phyloP scores from a whole-genome alignment of 495 filamentous ascomycete genomes.

The Platismatia glauca region DNA sequence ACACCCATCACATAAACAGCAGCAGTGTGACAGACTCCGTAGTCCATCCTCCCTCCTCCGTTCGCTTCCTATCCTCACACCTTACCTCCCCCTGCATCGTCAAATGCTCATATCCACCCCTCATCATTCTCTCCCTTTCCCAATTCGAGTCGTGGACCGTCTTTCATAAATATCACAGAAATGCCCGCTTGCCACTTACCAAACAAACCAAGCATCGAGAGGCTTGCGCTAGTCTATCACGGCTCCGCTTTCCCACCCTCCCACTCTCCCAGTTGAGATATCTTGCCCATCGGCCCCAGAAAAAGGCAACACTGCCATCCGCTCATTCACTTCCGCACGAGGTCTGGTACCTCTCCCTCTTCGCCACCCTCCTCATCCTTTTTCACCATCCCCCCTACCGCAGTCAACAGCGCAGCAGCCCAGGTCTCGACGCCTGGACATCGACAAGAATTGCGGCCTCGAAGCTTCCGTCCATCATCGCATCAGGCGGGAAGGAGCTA shows the following conservation, averaged over 20 bases:
- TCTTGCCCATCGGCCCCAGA: slow-evolving; percentile 2
- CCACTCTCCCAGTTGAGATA: neutral
- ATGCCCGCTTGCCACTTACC: too few relatives aligned
- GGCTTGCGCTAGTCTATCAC: neutral
- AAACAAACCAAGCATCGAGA: neutral
- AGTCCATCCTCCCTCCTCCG: too few relatives aligned
- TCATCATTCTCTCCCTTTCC: neutral
- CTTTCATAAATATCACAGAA: too few relatives aligned
- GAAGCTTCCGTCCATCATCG: neutral
- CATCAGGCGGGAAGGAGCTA: neutral
- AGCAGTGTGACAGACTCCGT: too few relatives aligned
- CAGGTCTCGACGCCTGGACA: neutral
- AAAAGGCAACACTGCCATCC: neutral
- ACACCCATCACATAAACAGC: too few relatives aligned
- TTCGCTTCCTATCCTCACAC: too few relatives aligned
- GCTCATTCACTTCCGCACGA: neutral
- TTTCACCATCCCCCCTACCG: too few relatives aligned
- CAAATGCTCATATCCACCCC: too few relatives aligned
- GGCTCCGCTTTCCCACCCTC: neutral
- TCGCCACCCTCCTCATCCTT: neutral
- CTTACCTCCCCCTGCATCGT: too few relatives aligned
- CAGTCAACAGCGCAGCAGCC: too few relatives aligned
- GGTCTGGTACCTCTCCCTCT: neutral
- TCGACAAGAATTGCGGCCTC: neutral
- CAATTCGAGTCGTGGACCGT: neutral